Evolutionary conservation across 495 filamentous ascomycete species (phyloP).

Genomic region (Tetracladium marchalianum): DNA sequence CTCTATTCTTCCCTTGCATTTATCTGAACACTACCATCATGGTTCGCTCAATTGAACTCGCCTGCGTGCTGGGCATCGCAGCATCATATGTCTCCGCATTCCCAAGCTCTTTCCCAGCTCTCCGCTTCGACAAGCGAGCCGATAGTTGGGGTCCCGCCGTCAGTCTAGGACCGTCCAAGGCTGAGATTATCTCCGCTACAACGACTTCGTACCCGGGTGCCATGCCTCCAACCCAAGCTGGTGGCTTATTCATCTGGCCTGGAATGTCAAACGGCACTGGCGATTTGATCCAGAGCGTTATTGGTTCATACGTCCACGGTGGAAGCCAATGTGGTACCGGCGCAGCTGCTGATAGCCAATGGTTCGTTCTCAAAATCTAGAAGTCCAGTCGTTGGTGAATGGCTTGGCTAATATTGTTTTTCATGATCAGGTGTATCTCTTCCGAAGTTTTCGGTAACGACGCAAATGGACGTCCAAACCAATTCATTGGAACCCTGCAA

Average conservation of each 20-base stretch:
- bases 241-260: slow-evolving; percentile 32
- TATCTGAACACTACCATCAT: too few relatives aligned
- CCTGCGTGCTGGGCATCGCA: too few relatives aligned
- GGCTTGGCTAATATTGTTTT: slow-evolving; percentile 21
- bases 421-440: not conserved
- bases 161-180: slow-evolving; percentile 30
- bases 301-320: slow-evolving; percentile 5
- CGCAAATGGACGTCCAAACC: not conserved
- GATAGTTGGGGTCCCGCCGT: slow-evolving; percentile 31
- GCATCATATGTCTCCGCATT: too few relatives aligned
- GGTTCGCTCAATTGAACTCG: too few relatives aligned
- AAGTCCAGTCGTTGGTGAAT: slow-evolving; percentile 28
- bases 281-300: slow-evolving; percentile 28
- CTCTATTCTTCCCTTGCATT: too few relatives aligned
- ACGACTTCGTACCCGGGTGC: slow-evolving; percentile 31
- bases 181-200: slow-evolving; percentile 29
- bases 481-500: not conserved
- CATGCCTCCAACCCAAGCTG: slow-evolving; percentile 27
- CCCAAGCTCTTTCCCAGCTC: too few relatives aligned
- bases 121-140: too few relatives aligned
- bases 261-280: slow-evolving; percentile 37
- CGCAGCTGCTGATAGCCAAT: slow-evolving; percentile 26
- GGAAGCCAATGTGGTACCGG: slow-evolving; percentile 13
- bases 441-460: slow-evolving; percentile 1
- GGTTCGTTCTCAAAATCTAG: slow-evolving; percentile 31